Evolutionary conservation across 2,329 filamentous ascomycete genomes (phyloP), one percentile per base, ranked within the genome.

Genomic region (Neonectria magnoliae): DNA sequence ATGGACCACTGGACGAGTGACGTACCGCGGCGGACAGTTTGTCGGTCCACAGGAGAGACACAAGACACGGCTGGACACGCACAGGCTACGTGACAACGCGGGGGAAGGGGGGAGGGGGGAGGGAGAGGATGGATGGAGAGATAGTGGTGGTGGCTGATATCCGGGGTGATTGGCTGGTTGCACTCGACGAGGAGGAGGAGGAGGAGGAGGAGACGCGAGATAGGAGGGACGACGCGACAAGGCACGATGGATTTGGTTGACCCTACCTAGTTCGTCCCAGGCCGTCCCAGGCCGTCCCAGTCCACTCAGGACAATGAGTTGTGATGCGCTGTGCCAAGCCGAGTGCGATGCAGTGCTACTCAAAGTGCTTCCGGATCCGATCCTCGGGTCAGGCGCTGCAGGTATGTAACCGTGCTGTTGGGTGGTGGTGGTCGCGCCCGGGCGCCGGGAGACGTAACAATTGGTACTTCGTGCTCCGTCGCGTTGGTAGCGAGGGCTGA

Each of bases 21-120:
- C 42, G 52, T 57, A 27, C 29, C 55, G 52, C 42, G 14, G 16
- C 41, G 18, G 38, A 25, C 45, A 20, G 31, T 33, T 16, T 27
- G 54, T 47, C 33, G 50, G 60, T 41, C 27, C 47, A 56, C 57
- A 58, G 53, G 18, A 63, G 20, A 41, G 22, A 27, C 48, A 60
- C 33, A 18, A 60, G 31, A 36, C 47, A 27, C 33, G 14, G 29
- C 33, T 14, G 13, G 33, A 36, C 33, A 41, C 38, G 16, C 38
- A 42, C 62, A 55, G 51, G 62, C 58, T 69, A 69, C 65, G 65
- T 69, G 65, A 69, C 65, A 68, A 55, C 60, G 65, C 65, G 62
- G 65, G 65, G 67, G 36, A 60, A 54, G 59, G 50, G 20, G 56
- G 67, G 36, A 60, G 57, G 59, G 50, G 20, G 56, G 41, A n/a